Evolutionary conservation across 208 protist species (phyloP).

Genomic region (Naegleria fowleri): DNA sequence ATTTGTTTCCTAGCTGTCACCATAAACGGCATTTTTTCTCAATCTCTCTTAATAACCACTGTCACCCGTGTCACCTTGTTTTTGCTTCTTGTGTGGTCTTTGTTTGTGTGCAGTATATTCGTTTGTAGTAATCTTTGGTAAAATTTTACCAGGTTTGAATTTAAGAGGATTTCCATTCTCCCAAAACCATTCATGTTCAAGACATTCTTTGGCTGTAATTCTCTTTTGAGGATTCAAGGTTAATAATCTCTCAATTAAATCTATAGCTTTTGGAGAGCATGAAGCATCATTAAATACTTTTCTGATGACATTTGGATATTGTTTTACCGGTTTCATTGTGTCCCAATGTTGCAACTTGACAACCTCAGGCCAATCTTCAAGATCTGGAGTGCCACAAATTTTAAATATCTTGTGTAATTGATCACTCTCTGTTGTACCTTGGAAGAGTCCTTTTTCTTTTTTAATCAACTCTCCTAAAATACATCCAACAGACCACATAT

Average conservation of each 20-base stretch:
- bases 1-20: too few relatives aligned
- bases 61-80: neutral
- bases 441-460: conserved; percentile 49
- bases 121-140: neutral
- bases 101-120: neutral
- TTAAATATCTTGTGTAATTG: conserved; percentile 60
- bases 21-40: too few relatives aligned
- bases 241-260: conserved; percentile 84
- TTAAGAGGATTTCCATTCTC: neutral
- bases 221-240: conserved; percentile 90
- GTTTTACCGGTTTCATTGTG: neutral
- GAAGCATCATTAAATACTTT: neutral
- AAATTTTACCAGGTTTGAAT: neutral
- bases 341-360: neutral
- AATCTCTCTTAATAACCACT: too few relatives aligned
- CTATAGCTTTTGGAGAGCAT: conserved; percentile 46
- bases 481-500: conserved; percentile 77
- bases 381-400: neutral
- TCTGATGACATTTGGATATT: neutral
- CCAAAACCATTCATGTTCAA: conserved; percentile 70
- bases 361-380: neutral
- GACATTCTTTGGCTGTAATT: conserved; percentile 77
- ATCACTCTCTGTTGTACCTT: conserved; percentile 59
- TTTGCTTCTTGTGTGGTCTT: neutral
- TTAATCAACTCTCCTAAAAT: conserved; percentile 65